Percentiles rank a stretch among this genome's conserved stretches.
Evolutionary conservation across 1,284 basidiomycete species (phyloP).

Genomic region (Leccinum angustisporum): DNA sequence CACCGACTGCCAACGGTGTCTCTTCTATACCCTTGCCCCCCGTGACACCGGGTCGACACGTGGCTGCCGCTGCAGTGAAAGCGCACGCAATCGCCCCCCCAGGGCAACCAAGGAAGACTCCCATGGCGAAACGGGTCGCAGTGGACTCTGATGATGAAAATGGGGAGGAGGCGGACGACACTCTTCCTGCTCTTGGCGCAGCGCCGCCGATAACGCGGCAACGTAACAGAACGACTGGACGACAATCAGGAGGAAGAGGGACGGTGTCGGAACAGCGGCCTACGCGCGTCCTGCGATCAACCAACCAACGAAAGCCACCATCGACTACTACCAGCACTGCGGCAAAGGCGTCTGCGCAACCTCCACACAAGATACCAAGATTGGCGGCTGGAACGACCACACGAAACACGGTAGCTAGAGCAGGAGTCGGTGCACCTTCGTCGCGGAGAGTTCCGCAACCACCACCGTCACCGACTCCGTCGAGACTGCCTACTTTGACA

Average conservation of each 20-base stretch:
- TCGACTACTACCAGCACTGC: constrained; percentile 43
- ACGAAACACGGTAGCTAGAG: constrained; percentile 38
- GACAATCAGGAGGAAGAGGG: constrained; percentile 43
- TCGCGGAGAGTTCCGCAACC: constrained; percentile 39
- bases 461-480: constrained; percentile 64
- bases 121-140: constrained; percentile 68
- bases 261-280: constrained; percentile 69
- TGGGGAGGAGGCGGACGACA: constrained; percentile 57
- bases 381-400: constrained; percentile 56
- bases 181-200: constrained; percentile 58
- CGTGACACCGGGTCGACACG: constrained; percentile 75
- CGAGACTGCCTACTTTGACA: constrained; percentile 69
- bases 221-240: constrained; percentile 44
- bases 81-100: constrained; percentile 70
- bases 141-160: constrained; percentile 54
- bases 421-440: constrained; percentile 39
- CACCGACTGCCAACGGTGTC: constrained; percentile 39
- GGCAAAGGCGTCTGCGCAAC: constrained; percentile 37
- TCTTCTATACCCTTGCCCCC: constrained; percentile 52
- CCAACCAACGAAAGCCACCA: constrained; percentile 32
- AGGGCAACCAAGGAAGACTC: constrained; percentile 84
- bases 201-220: constrained; percentile 43
- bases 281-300: constrained; percentile 66
- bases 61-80: constrained; percentile 64
- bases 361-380: constrained; percentile 76